Conservation (phyloP, 371 early-diverging fungal species). For the Sporodiniella umbellata region DNA sequence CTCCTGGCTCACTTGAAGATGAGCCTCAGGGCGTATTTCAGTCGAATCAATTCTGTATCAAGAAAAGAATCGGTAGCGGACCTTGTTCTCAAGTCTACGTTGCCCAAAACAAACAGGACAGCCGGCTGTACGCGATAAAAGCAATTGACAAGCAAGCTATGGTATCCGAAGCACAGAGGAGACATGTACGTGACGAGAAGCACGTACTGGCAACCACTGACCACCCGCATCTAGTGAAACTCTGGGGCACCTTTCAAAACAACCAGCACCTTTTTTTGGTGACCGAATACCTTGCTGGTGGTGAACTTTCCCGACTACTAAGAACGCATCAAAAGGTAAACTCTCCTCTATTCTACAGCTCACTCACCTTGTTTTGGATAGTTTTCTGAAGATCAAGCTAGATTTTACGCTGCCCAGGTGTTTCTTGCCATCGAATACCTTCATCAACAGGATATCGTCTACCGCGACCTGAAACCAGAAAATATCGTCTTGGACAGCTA, state of each 20-base stretch:
- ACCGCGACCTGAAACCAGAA: slow-evolving; percentile 95
- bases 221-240: slow-evolving; percentile 88
- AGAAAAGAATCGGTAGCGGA: slow-evolving; percentile 66
- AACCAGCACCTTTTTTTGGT: slow-evolving; percentile 86
- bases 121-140: slow-evolving; percentile 81
- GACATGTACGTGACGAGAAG: slow-evolving; percentile 85
- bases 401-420: slow-evolving; percentile 78
- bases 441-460: slow-evolving; percentile 84
- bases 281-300: slow-evolving; percentile 96
- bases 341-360: too few species aligned
- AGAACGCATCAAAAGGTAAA: too few species aligned
- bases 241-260: slow-evolving; percentile 89
- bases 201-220: slow-evolving; percentile 74
- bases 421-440: slow-evolving; percentile 83
- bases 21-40: too few species aligned
- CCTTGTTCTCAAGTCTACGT: slow-evolving; percentile 68
- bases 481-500: slow-evolving; percentile 83
- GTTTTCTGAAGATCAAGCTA: slow-evolving; percentile 83
- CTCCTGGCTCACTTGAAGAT: too few species aligned
- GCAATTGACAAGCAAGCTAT: slow-evolving; percentile 88
- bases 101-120: slow-evolving; percentile 35
- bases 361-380: too few species aligned
- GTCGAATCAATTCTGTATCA: slow-evolving; percentile 23
- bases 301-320: slow-evolving; percentile 87
- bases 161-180: slow-evolving; percentile 90